Evolutionary conservation across 257 asterid genomes (phyloP).

Genomic region (Solanum medicagineum): DNA sequence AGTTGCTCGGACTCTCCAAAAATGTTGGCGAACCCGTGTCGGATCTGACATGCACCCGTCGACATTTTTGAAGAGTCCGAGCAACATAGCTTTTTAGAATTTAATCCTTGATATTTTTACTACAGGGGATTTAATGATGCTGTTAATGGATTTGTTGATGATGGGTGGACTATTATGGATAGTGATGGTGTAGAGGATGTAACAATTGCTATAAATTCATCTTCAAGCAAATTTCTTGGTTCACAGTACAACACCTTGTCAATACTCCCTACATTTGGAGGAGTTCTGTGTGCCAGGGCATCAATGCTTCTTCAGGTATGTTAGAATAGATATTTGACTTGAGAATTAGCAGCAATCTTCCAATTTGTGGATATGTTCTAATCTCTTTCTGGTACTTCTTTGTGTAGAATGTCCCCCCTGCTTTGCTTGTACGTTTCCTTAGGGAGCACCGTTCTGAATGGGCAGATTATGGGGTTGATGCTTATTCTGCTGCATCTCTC

Average conservation of each 20-base stretch:
- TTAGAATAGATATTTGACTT: not conserved
- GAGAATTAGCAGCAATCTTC: not conserved
- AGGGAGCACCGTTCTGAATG: conserved; percentile 91
- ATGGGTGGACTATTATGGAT: conserved; percentile 85
- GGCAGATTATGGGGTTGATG: conserved; percentile 82
- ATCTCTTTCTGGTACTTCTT: not conserved
- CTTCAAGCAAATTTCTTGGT: conserved; percentile 74
- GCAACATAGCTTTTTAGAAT: not conserved
- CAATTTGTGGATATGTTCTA: not conserved
- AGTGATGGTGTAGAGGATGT: conserved; percentile 86
- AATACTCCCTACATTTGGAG: conserved; percentile 68
- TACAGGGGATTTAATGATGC: conserved; percentile 93
- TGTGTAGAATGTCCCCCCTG: conserved; percentile 73
- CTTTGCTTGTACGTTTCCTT: conserved; percentile 69
- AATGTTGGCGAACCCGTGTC: too few species aligned
- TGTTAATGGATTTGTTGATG: conserved; percentile 88
- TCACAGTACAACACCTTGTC: conserved; percentile 54
- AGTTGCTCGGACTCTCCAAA: too few species aligned
- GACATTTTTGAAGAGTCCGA: too few species aligned
- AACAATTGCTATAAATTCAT: conserved; percentile 63
- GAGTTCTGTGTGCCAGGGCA: conserved; percentile 88
- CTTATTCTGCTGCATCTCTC: conserved; percentile 73
- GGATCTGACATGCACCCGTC: too few species aligned
- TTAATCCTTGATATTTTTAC: not conserved
- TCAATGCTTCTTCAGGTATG: conserved; percentile 94